phyloP scores from a whole-genome alignment of 129 eudicot genomes.

The Solidago caesia region DNA sequence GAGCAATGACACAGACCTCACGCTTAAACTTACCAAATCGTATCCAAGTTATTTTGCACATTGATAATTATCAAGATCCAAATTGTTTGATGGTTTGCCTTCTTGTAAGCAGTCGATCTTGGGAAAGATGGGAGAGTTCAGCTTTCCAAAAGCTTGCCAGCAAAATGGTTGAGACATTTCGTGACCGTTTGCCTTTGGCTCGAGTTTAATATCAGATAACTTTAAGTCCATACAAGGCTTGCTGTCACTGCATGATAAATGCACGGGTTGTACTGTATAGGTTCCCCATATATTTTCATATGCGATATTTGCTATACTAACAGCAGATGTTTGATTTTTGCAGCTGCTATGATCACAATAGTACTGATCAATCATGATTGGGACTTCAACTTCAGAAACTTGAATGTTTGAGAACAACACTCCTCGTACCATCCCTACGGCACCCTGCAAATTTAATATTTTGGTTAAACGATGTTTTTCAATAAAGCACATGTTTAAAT shows the following conservation, averaged over 20 bases:
- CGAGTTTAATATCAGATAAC: slow-evolving; percentile 50
- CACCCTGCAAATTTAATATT: slow-evolving; percentile 56
- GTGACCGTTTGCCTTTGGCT: slow-evolving; percentile 47
- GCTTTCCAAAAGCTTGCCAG: slow-evolving; percentile 76
- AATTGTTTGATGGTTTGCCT: slow-evolving; percentile 50
- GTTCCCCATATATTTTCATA: slow-evolving; percentile 73
- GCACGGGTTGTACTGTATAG: slow-evolving; percentile 75
- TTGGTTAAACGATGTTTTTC: neutral
- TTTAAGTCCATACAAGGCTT: slow-evolving; percentile 68
- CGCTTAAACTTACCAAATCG: slow-evolving; percentile 24
- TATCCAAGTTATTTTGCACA: slow-evolving; percentile 44
- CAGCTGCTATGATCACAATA: slow-evolving; percentile 77
- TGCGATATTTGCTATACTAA: slow-evolving; percentile 60
- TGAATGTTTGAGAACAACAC: slow-evolving; percentile 71
- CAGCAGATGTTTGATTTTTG: slow-evolving; percentile 68
- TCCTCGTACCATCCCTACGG: slow-evolving; percentile 66
- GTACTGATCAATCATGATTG: slow-evolving; percentile 82
- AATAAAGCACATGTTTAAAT: no score
- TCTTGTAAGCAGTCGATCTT: slow-evolving; percentile 60
- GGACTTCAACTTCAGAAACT: slow-evolving; percentile 64
- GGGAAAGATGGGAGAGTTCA: slow-evolving; percentile 53
- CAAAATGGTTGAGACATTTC: slow-evolving; percentile 65
- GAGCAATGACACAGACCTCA: slow-evolving; percentile 44
- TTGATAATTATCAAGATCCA: slow-evolving; percentile 35
- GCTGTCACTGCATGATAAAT: slow-evolving; percentile 84